phyloP scores from a whole-genome alignment of 805 yeast species.

The Yarrowia sp. region DNA sequence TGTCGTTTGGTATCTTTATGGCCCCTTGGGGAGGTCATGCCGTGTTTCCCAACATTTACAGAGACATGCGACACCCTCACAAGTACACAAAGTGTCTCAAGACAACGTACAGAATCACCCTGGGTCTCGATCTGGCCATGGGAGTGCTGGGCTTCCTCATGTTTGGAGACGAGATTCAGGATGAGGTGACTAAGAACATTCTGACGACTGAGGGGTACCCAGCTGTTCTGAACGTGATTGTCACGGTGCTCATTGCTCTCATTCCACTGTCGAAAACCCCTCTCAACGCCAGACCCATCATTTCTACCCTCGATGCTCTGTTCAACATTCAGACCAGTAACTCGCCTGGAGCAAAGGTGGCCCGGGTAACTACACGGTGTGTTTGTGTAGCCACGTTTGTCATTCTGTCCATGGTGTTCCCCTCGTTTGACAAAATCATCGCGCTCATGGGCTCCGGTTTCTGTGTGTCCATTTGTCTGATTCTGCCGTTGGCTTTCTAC shows the following conservation, averaged over 20 bases:
- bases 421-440: slow-evolving; percentile 77
- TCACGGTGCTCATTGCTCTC: slow-evolving; percentile 71
- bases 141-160: slow-evolving; percentile 67
- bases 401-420: slow-evolving; percentile 59
- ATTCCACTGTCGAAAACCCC: slow-evolving; percentile 86
- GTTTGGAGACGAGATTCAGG: slow-evolving; percentile 67
- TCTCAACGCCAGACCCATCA: slow-evolving; percentile 75
- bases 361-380: slow-evolving; percentile 40
- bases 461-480: slow-evolving; percentile 75
- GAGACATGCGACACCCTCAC: slow-evolving; percentile 69
- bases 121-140: slow-evolving; percentile 57
- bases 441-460: slow-evolving; percentile 79
- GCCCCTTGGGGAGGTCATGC: slow-evolving; percentile 87
- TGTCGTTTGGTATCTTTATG: slow-evolving; percentile 42
- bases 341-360: slow-evolving; percentile 7
- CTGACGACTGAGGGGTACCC: slow-evolving; percentile 70
- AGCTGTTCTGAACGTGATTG: slow-evolving; percentile 45
- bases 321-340: neutral
- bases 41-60: slow-evolving; percentile 68
- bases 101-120: slow-evolving; percentile 56
- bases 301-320: slow-evolving; percentile 63
- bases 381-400: slow-evolving; percentile 59
- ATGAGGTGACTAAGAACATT: slow-evolving; percentile 75
- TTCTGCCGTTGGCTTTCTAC: slow-evolving; percentile 74
- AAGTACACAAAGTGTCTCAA: slow-evolving; percentile 54